Percentiles rank a stretch among this genome's conserved stretches.
These are phyloP conservation scores for Pleurotus sapidus DNA, from an alignment of 768 basidiomycete species.

Conservation along the genomic window DNA sequence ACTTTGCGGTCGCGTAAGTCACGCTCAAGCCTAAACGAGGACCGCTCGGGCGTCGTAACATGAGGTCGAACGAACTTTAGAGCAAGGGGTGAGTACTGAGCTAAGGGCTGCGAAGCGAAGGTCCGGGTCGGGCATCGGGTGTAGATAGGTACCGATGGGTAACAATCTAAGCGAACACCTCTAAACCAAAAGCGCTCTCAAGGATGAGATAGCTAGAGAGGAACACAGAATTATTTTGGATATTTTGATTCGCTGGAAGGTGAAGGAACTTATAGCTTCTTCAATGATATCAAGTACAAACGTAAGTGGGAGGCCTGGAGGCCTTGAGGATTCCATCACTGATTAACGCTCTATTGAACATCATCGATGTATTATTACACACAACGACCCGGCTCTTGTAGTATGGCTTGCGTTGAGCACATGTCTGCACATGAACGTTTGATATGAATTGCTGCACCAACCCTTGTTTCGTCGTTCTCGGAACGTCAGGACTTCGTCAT, in stretches of 20 bases:
- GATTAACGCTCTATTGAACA: no score
- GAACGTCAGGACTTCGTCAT: neutral
- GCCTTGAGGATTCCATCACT: no score
- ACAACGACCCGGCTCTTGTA: no score
- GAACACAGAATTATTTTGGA: neutral
- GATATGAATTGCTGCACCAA: no score
- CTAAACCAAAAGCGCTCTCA: neutral
- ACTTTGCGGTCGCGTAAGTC: no score
- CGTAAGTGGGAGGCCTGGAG: no score
- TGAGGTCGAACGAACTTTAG: neutral
- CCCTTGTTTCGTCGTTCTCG: neutral
- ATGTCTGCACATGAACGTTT: no score
- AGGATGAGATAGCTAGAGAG: neutral
- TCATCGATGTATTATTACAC: no score
- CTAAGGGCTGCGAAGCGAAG: neutral
- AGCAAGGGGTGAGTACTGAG: neutral
- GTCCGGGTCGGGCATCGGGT: conserved; percentile 7
- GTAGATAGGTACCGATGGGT: conserved; percentile 7
- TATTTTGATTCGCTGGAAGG: no score
- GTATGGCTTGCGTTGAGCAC: no score
- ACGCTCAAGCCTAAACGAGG: conserved; percentile 1
- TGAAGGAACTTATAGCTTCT: no score
- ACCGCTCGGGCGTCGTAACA: conserved; percentile 7
- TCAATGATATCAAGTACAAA: no score
- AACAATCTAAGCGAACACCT: conserved; percentile 5